Percentiles rank a stretch among this genome's conserved stretches.
phyloP scores from a whole-genome alignment of 108 stramenopile genomes.

The Conticribra guillardii region DNA sequence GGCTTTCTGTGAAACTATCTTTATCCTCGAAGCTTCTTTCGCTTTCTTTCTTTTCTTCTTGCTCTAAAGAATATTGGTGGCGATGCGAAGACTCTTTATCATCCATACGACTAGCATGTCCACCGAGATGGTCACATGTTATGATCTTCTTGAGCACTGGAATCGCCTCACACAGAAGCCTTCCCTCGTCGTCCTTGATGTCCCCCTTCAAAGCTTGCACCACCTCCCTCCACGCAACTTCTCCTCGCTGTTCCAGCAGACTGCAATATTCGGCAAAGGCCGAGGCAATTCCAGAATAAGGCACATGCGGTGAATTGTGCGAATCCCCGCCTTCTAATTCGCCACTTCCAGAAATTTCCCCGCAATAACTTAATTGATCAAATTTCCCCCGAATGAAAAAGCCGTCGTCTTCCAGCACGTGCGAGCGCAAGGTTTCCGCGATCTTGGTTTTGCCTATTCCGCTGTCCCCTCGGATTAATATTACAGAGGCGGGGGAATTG shows the following conservation, averaged over 20 bases:
- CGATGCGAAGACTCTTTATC: not conserved
- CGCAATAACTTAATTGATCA: slow-evolving; percentile 5
- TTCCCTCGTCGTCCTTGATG: not conserved
- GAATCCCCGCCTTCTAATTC: not conserved
- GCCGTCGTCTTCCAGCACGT: slow-evolving; percentile 16
- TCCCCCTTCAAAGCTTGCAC: not conserved
- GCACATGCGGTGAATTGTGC: not conserved
- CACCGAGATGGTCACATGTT: not conserved
- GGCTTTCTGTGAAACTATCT: not conserved
- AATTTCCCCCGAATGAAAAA: slow-evolving; percentile 24
- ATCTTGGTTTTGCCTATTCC: slow-evolving; percentile 16
- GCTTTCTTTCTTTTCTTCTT: not conserved
- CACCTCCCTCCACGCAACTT: not conserved
- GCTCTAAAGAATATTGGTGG: not conserved
- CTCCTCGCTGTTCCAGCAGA: slow-evolving; percentile 1
- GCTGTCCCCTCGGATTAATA: slow-evolving; percentile 12
- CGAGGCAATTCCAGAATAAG: slow-evolving; percentile 8
- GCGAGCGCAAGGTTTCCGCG: slow-evolving; percentile 1
- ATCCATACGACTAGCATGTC: not conserved
- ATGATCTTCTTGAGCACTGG: slow-evolving; percentile 3
- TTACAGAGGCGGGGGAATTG: slow-evolving; percentile 4
- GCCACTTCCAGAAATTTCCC: too few relatives aligned
- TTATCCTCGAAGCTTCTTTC: not conserved
- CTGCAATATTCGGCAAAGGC: slow-evolving; percentile 15
- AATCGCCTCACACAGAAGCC: slow-evolving; percentile 10